Conservation (phyloP, 345 rosid genomes). For the Passiflora organensis region DNA sequence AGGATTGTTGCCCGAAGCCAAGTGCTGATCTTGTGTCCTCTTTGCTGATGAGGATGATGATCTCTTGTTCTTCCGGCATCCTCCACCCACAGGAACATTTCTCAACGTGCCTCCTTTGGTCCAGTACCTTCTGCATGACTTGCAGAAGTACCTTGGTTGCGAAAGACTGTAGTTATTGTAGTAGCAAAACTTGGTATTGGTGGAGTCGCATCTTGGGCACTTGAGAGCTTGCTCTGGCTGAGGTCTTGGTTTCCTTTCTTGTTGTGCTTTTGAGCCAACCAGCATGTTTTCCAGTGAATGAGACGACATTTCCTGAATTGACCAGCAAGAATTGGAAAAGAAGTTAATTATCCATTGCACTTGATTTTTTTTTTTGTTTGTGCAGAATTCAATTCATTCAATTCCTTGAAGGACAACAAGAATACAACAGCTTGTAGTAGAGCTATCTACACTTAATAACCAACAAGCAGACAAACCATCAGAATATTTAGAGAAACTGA, state of each 20-base stretch:
- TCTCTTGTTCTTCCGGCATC: slow-evolving; percentile 70
- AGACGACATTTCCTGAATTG: slow-evolving; percentile 46
- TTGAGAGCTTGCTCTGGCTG: slow-evolving; percentile 68
- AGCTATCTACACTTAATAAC: too few relatives aligned
- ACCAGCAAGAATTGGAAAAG: background rate
- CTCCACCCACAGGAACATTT: slow-evolving; percentile 82
- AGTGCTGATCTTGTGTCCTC: slow-evolving; percentile 39
- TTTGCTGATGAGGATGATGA: slow-evolving; percentile 31
- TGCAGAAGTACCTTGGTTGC: slow-evolving; percentile 86
- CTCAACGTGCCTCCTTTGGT: slow-evolving; percentile 85
- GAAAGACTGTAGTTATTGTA: slow-evolving; percentile 91
- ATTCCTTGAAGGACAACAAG: too few relatives aligned
- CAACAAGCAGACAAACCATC: too few relatives aligned
- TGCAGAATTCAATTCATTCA: too few relatives aligned
- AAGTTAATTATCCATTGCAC: background rate
- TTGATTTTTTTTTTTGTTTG: too few relatives aligned
- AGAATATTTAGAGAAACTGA: too few relatives aligned
- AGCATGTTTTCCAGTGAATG: slow-evolving; percentile 62
- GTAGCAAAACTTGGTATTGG: slow-evolving; percentile 87
- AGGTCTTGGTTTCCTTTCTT: slow-evolving; percentile 56
- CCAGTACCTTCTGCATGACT: slow-evolving; percentile 81
- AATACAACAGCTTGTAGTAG: too few relatives aligned
- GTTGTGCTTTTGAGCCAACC: slow-evolving; percentile 47
- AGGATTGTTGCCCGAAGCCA: slow-evolving; percentile 31
- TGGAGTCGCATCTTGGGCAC: slow-evolving; percentile 85